Conservation (phyloP, 2,329 filamentous ascomycete genomes). For the Hypomyces perniciosus region DNA sequence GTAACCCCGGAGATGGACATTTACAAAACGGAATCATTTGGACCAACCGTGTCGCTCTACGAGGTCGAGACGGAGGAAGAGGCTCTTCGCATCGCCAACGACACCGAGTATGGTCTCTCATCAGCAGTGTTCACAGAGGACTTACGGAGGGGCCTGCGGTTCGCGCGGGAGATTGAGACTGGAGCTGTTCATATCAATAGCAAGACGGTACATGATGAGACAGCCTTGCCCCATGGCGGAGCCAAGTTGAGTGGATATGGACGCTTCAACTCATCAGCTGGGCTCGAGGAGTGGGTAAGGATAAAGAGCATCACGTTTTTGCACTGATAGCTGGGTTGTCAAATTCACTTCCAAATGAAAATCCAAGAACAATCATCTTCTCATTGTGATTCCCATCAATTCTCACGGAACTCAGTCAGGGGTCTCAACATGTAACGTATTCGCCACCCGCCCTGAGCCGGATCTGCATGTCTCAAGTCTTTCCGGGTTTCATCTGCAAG, state of each 20-base stretch:
- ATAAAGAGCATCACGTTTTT: constrained; percentile 59
- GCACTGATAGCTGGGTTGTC: constrained; percentile 19
- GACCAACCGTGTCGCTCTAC: constrained; percentile 64
- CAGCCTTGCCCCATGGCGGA: constrained; percentile 58
- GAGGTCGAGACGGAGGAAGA: constrained; percentile 64
- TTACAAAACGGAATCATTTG: constrained; percentile 71
- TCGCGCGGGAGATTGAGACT: constrained; percentile 59
- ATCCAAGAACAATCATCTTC: not conserved
- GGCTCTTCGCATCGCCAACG: constrained; percentile 68
- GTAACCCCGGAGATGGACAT: constrained; percentile 64
- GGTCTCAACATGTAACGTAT: no score
- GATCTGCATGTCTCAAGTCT: no score
- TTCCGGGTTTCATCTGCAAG: no score
- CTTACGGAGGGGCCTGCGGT: constrained; percentile 49
- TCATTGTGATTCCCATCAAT: not conserved
- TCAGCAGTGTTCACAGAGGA: constrained; percentile 69
- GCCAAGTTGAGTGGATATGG: constrained; percentile 59
- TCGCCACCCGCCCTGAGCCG: no score
- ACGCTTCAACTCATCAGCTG: constrained; percentile 48
- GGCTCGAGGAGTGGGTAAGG: constrained; percentile 56
- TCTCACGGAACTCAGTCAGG: no score
- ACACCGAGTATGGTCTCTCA: constrained; percentile 71
- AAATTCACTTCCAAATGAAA: no score
- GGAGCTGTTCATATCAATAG: constrained; percentile 64
- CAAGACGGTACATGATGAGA: constrained; percentile 61